These are phyloP conservation scores for Solanum clarkiae DNA, from an alignment of 257 asterid genomes.

Conservation along the genomic window DNA sequence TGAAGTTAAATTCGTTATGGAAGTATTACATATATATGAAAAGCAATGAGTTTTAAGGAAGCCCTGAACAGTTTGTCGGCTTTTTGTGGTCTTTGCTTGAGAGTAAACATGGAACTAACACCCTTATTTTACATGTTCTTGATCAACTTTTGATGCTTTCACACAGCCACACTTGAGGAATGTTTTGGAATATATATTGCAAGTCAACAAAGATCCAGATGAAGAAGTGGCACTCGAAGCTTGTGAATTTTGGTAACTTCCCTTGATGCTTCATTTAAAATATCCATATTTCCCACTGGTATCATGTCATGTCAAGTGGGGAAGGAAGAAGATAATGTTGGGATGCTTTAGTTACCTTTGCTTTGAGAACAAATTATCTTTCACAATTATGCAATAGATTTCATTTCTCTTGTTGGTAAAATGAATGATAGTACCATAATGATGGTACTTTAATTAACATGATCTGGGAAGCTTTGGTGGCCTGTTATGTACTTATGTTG, in stretches of 20 bases:
- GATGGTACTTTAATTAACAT: background rate
- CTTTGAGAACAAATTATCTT: background rate
- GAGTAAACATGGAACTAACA: background rate
- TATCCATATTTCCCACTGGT: background rate
- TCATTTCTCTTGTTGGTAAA: background rate
- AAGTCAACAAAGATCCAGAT: slow-evolving; percentile 81
- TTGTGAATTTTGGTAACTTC: slow-evolving; percentile 88
- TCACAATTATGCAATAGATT: background rate
- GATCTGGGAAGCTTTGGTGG: background rate
- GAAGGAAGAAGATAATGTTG: background rate
- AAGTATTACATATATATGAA: background rate
- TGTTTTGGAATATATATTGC: slow-evolving; percentile 76
- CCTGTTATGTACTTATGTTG: background rate
- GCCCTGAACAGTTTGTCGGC: background rate
- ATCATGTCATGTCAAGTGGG: background rate
- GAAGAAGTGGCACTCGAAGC: slow-evolving; percentile 98
- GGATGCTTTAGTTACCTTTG: background rate
- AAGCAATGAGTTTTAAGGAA: background rate
- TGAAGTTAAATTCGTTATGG: background rate
- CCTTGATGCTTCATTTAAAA: background rate
- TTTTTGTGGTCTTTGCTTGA: background rate
- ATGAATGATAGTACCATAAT: background rate
- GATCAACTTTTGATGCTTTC: slow-evolving; percentile 9
- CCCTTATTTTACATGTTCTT: slow-evolving; percentile 3
- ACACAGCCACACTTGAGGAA: slow-evolving; percentile 87